Conservation (phyloP, 2,329 filamentous ascomycete genomes). For the Sclerotinia nivalis region DNA sequence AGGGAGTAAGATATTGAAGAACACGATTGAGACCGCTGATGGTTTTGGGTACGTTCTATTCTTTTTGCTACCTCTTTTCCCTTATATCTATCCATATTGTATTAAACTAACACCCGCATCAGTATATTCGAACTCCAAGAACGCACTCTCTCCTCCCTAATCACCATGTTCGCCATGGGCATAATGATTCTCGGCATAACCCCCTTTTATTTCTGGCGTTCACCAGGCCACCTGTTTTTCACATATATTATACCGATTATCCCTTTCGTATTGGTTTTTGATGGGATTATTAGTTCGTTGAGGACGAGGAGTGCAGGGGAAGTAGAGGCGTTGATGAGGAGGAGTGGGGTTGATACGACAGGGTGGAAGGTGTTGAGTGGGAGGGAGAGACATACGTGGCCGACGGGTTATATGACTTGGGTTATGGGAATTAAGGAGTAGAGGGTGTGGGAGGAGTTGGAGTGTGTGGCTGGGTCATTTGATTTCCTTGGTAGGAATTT, state of each 20-base stretch:
- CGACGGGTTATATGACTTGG: conserved; percentile 50
- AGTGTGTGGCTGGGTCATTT: not conserved
- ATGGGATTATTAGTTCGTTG: conserved; percentile 67
- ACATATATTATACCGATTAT: conserved; percentile 67
- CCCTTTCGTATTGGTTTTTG: conserved; percentile 67
- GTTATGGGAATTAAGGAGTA: conserved; percentile 45
- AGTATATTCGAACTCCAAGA: conserved; percentile 75
- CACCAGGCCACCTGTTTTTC: conserved; percentile 55
- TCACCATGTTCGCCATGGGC: conserved; percentile 56
- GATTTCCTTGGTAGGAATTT: not conserved
- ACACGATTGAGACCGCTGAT: conserved; percentile 64
- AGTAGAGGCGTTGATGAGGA: conserved; percentile 58
- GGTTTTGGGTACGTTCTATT: conserved; percentile 56
- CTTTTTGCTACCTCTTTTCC: too few relatives aligned
- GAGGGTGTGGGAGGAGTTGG: not conserved
- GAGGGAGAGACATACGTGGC: conserved; percentile 49
- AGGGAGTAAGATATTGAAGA: conserved; percentile 60
- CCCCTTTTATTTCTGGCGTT: conserved; percentile 50
- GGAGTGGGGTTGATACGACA: conserved; percentile 48
- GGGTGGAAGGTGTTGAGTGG: conserved; percentile 47
- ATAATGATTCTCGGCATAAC: conserved; percentile 53
- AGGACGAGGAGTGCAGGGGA: conserved; percentile 68
- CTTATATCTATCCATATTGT: not conserved
- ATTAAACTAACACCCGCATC: not conserved
- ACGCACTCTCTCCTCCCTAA: conserved; percentile 55